Evolutionary conservation across 129 eudicot species (phyloP), one percentile per base, ranked within the genome.

Genomic region (Escallonia rubra): DNA sequence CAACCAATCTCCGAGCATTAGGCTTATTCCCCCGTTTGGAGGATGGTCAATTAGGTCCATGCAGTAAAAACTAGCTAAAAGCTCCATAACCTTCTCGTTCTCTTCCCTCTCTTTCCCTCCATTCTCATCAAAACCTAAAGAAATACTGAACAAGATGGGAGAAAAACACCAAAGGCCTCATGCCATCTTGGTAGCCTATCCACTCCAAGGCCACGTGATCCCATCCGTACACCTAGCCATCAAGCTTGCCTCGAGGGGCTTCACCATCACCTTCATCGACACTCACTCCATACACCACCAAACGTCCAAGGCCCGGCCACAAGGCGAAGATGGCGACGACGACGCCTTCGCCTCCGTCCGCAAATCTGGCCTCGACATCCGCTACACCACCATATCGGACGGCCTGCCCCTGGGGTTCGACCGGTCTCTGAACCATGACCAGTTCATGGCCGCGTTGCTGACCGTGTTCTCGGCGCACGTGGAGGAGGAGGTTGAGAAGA

Each of bases 241-340:
- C 23, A 54, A n/a, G 14, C 59, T 54, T 7, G 59, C 59, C 13
- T 54, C 59, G 23, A n/a, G 14, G 7, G 59, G 59, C 4, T 54
- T 54, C 59, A 54, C 59, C 4, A 14, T 54, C 23, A 54, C 59
- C 16, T 54, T 54, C 59, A 34, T 54, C 59, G 11, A 54, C 59
- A 54, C 59, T n/a, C 15, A 54, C 13, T 54, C 59, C 16, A 54
- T 54, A 6, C 59, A 54, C 59, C 59, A 54, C 59, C 59, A 34
- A 4, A 54, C 14, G 7, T 54, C 59, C 34, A 4, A 54, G n/a
- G 59, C 59, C 1, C 57, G 12, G n/a, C 57, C 57, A 11, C 16
- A 54, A 0, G n/a, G 6, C 23, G 13, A 16, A 6, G 23, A 4
- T 6, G 59, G 34, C 34, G 50, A 9, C 8, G 16, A 2, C 2